Percentiles rank a stretch among this genome's conserved stretches.
Evolutionary conservation across 129 eudicot species (phyloP).

Genomic region (Gnaphalium uliginosum): DNA sequence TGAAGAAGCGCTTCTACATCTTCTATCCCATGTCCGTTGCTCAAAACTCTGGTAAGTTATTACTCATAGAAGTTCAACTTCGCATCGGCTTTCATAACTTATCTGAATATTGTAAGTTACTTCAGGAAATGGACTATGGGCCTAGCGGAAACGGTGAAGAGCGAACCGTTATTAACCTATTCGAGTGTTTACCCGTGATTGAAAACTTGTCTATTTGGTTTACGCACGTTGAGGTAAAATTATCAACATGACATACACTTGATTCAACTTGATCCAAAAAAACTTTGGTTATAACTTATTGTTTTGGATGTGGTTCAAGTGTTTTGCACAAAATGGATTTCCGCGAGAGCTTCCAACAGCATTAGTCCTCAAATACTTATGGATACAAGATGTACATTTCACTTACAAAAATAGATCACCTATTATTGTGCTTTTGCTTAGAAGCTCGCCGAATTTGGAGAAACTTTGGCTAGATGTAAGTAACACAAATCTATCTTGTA

Average conservation of each 20-base stretch:
- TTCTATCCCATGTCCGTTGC: background rate
- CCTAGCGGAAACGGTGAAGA: background rate
- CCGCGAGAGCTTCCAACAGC: background rate
- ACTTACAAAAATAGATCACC: background rate
- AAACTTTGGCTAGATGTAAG: background rate
- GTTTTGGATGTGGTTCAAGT: background rate
- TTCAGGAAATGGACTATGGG: background rate
- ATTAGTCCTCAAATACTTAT: conserved; percentile 3
- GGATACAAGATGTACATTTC: background rate
- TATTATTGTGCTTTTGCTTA: background rate
- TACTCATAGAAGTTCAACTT: background rate
- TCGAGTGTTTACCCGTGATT: background rate
- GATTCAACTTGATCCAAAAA: background rate
- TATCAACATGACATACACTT: background rate
- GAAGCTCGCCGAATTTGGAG: background rate
- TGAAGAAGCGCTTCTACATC: background rate
- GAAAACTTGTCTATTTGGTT: background rate
- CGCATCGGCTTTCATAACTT: background rate
- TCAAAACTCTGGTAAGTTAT: background rate
- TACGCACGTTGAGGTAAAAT: background rate
- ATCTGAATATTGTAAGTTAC: background rate
- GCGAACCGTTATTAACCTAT: background rate
- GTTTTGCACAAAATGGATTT: background rate
- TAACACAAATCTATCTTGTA: background rate
- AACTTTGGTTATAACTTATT: background rate